Evolutionary conservation across 2,329 filamentous ascomycete species (phyloP).

Genomic region (Fusarium sp.): DNA sequence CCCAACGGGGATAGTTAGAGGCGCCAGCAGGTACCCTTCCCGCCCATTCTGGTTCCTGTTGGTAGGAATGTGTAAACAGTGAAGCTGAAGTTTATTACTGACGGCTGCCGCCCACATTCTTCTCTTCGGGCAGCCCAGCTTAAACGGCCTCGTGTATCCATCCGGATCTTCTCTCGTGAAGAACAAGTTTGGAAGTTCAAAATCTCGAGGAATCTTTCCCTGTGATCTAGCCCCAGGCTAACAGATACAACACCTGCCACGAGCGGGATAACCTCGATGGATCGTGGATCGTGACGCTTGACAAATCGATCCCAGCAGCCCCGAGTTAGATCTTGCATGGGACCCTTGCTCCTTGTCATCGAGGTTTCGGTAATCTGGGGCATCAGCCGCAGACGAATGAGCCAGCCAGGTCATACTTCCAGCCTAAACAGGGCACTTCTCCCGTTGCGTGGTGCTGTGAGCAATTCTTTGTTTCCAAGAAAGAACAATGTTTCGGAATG

Average conservation of each 20-base stretch:
- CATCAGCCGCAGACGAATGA: constrained; percentile 3
- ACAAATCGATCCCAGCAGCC: constrained; percentile 1
- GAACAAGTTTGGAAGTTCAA: not conserved
- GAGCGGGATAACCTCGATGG: too few species aligned
- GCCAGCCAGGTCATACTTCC: too few species aligned
- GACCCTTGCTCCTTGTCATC: constrained; percentile 23
- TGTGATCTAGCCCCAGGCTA: not conserved
- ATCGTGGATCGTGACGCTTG: not conserved
- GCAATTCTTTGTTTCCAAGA: not conserved
- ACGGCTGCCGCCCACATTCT: constrained; percentile 3
- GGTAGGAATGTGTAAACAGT: constrained; percentile 34
- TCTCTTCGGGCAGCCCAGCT: constrained; percentile 17
- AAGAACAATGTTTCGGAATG: constrained; percentile 32
- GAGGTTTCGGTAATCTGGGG: constrained; percentile 22
- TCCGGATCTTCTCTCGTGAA: not conserved
- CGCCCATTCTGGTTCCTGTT: constrained; percentile 2
- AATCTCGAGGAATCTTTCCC: not conserved
- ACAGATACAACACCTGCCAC: too few species aligned
- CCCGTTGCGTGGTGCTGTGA: not conserved
- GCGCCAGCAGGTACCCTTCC: not conserved
- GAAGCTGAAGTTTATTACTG: constrained; percentile 25
- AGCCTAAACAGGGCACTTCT: not conserved
- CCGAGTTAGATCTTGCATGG: not conserved
- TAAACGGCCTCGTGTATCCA: constrained; percentile 17
- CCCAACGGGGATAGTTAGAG: constrained; percentile 2